phyloP scores from a whole-genome alignment of 2,329 filamentous ascomycete genomes.

The Pyrenochaeta sp. region DNA sequence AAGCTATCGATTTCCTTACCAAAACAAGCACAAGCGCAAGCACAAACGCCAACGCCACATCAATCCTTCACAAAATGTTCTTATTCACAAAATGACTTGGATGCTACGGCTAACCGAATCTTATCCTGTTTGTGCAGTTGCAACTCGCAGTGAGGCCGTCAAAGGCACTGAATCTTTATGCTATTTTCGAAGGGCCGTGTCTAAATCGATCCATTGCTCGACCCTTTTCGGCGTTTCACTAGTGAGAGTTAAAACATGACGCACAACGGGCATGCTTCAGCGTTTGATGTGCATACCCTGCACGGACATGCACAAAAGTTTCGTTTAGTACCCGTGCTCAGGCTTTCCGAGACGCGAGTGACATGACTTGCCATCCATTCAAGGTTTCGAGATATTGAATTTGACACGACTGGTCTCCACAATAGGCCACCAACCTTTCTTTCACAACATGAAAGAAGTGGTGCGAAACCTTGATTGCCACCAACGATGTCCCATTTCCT shows the following conservation, averaged over 20 bases:
- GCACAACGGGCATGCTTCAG: constrained; percentile 12
- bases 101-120: not conserved
- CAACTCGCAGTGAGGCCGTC: too few species aligned
- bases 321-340: not conserved
- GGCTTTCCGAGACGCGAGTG: too few species aligned
- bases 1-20: constrained; percentile 12
- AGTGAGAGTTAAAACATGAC: constrained; percentile 11
- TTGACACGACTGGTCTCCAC: not conserved
- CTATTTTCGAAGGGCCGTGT: constrained; percentile 10
- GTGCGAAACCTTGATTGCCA: too few species aligned
- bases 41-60: too few species aligned
- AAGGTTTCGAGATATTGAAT: not conserved
- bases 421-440: too few species aligned
- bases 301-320: constrained; percentile 1
- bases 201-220: not conserved
- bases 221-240: constrained; percentile 17
- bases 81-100: not conserved
- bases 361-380: not conserved
- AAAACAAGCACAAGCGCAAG: not conserved
- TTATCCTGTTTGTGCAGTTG: too few species aligned
- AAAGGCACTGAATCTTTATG: too few species aligned
- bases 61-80: too few species aligned
- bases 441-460: too few species aligned
- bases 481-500: too few species aligned
- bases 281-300: not conserved